phyloP scores from a whole-genome alignment of 352 stramenopile genomes.

The Pythium volutum region DNA sequence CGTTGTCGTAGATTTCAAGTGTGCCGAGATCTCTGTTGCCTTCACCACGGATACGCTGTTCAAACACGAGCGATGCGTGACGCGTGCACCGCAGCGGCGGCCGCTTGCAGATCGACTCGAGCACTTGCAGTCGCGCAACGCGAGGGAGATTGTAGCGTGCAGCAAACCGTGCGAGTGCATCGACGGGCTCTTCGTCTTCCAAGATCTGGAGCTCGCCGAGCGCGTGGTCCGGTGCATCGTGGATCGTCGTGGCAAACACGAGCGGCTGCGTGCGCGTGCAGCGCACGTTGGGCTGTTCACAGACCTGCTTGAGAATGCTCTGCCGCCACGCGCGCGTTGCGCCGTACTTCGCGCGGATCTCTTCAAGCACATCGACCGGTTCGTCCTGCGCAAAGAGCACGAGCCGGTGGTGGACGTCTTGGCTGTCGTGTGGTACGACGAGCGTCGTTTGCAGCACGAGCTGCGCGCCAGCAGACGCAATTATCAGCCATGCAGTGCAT shows the following conservation, averaged over 20 bases:
- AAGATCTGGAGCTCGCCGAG: slow-evolving; percentile 50
- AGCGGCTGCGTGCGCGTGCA: slow-evolving; percentile 40
- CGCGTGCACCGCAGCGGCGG: slow-evolving; percentile 39
- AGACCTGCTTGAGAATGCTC: slow-evolving; percentile 17
- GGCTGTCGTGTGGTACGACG: slow-evolving; percentile 2
- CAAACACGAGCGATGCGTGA: slow-evolving; percentile 37
- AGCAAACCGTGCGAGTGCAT: slow-evolving; percentile 47
- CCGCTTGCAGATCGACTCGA: slow-evolving; percentile 43
- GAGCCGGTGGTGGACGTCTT: slow-evolving; percentile 12
- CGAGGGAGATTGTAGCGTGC: slow-evolving; percentile 30
- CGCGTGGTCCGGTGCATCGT: slow-evolving; percentile 19
- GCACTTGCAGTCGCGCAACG: slow-evolving; percentile 26
- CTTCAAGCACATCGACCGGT: slow-evolving; percentile 27
- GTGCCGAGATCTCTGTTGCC: slow-evolving; percentile 32
- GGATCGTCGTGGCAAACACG: slow-evolving; percentile 43
- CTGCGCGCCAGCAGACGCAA: slow-evolving; percentile 7
- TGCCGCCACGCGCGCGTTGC: slow-evolving; percentile 17
- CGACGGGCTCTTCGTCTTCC: slow-evolving; percentile 47
- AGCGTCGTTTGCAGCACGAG: slow-evolving; percentile 22
- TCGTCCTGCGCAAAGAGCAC: slow-evolving; percentile 24
- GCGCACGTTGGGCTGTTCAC: slow-evolving; percentile 23
- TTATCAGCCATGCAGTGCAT: neutral
- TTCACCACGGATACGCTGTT: slow-evolving; percentile 37
- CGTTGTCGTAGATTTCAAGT: slow-evolving; percentile 65
- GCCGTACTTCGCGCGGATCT: slow-evolving; percentile 17